Evolutionary conservation across 345 rosid genomes (phyloP), one percentile per base, ranked within the genome.

Genomic region (Adansonia digitata): DNA sequence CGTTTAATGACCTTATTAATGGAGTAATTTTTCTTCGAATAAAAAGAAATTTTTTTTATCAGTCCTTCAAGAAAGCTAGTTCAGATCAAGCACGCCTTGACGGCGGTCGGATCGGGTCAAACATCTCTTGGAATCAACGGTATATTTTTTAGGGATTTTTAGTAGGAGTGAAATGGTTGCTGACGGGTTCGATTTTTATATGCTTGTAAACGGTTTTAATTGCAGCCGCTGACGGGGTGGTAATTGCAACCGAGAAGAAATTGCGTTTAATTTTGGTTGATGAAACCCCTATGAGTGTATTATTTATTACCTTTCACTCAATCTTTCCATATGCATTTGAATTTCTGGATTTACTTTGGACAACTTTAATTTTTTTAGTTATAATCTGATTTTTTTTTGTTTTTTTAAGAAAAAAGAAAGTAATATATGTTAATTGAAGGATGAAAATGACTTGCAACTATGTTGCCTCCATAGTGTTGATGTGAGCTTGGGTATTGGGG

Each of bases 61-160:
- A 94, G 97, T 75, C 98, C 98, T 74, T 92, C 98, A n/a, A 97
- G 98, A 20, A 92, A 94, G 92, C 94, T 94, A 34, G 98, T 94
- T 80, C 97, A 94, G 93, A 94, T 91, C 52, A 97, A 94, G 78
- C 97, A 94, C 74, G 98, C 98, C 37, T 78, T 94, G 72, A 92
- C 95, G 4, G 97, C 97, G 13, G 98, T 94, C 27, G 94, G 97
- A 62, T 94, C 97, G 12, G 97, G 98, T 15, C 98, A 94, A 79
- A 94, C 98, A 7, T 94, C 98, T 27, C 77, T 94, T 27, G 97
- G 98, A 13, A 94, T 94, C 78, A 91, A 92, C 86, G 98, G 97
- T 94, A n/a, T 10, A 2, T 22, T 39, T 13, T 55, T 39, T 39
- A 12, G 42, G 53, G 65, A 4, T 10, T 48, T n/a, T 11, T 48